Percentiles rank a stretch among this genome's conserved stretches.
Evolutionary conservation across 345 rosid genomes (phyloP).

Genomic region (Citrus mangshanensis): DNA sequence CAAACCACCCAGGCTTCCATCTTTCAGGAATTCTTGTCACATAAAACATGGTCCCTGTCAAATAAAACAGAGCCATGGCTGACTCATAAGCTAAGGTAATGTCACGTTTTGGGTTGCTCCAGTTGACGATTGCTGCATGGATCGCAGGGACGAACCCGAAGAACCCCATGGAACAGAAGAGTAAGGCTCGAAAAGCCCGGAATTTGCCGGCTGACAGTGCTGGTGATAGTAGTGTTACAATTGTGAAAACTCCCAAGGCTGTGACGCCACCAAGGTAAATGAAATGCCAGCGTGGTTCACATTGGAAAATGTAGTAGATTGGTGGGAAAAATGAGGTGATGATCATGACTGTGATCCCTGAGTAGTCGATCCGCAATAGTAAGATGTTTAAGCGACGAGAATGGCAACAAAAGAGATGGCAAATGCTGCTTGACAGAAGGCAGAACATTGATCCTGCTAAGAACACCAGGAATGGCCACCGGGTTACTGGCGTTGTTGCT

Average conservation of each 20-base stretch:
- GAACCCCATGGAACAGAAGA: conserved; percentile 77
- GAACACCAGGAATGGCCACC: conserved; percentile 88
- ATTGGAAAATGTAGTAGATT: conserved; percentile 80
- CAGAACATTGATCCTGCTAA: conserved; percentile 82
- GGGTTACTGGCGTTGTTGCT: conserved; percentile 24
- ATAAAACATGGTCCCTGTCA: conserved; percentile 68
- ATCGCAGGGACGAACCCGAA: conserved; percentile 70
- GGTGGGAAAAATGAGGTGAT: conserved; percentile 94
- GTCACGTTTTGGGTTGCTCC: conserved; percentile 66
- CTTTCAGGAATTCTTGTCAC: conserved; percentile 76
- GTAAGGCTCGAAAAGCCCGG: conserved; percentile 60
- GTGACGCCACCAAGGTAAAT: conserved; percentile 73
- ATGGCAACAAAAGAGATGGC: conserved; percentile 89
- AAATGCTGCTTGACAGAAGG: conserved; percentile 72
- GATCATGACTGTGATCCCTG: conserved; percentile 79
- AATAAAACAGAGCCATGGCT: conserved; percentile 75
- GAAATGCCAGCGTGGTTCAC: conserved; percentile 72
- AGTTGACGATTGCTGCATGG: conserved; percentile 59
- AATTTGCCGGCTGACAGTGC: conserved; percentile 52
- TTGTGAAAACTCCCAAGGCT: conserved; percentile 70
- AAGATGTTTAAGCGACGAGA: conserved; percentile 53
- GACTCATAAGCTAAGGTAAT: conserved; percentile 57
- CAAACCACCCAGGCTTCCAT: conserved; percentile 83
- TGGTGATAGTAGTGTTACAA: conserved; percentile 65
- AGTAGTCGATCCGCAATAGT: conserved; percentile 65